These are phyloP conservation scores for Jackrogersella multiformis DNA, from an alignment of 495 filamentous ascomycete species.

Conservation along the genomic window DNA sequence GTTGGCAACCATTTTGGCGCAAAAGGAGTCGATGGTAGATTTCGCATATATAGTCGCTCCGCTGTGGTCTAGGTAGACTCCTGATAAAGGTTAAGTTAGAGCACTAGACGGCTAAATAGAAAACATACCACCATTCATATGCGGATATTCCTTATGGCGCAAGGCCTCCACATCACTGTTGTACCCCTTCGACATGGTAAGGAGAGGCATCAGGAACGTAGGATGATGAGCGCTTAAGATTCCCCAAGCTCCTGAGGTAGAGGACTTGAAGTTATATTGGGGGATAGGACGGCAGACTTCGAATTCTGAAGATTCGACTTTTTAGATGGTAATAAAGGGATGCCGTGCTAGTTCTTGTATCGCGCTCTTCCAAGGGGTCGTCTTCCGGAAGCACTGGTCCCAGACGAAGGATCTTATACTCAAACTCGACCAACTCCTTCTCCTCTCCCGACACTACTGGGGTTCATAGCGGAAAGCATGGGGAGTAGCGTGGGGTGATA, in stretches of 20 bases:
- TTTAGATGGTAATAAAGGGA: conserved; percentile 10
- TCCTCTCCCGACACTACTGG: conserved; percentile 28
- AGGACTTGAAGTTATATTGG: conserved; percentile 2
- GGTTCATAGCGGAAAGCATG: conserved; percentile 31
- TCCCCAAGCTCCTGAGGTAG: neutral
- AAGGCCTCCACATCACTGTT: conserved; percentile 52
- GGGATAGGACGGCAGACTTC: neutral
- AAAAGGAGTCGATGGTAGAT: conserved; percentile 68
- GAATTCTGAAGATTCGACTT: neutral
- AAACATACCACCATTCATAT: conserved; percentile 57
- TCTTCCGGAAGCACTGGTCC: conserved; percentile 14
- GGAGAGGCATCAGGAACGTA: conserved; percentile 32
- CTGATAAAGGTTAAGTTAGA: conserved; percentile 34
- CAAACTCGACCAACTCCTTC: conserved; percentile 6
- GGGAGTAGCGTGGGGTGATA: conserved; percentile 42
- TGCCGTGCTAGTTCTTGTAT: conserved; percentile 21
- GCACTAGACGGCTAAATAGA: neutral
- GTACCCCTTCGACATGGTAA: conserved; percentile 45
- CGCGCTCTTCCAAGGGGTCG: conserved; percentile 1
- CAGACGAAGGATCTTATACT: conserved; percentile 37
- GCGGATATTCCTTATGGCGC: conserved; percentile 56
- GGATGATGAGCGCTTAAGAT: neutral
- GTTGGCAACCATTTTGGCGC: conserved; percentile 62
- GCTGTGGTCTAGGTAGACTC: conserved; percentile 77
- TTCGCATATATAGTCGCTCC: conserved; percentile 77